A percentile compares a stretch with the other conserved stretches of the same genome.
Conservation (phyloP, 331 rosid genomes). For the Saraca asoca region DNA sequence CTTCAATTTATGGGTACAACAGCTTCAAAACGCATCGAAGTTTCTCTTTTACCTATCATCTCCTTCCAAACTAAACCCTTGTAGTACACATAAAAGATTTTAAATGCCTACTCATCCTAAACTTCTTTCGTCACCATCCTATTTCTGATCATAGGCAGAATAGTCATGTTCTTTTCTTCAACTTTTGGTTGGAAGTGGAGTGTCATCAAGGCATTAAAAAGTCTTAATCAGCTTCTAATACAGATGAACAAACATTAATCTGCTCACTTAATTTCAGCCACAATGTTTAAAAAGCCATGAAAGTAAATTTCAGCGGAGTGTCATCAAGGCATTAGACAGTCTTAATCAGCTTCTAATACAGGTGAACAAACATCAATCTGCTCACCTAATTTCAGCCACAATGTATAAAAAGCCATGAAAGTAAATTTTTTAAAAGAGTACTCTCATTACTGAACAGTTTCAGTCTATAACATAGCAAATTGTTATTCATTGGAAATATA, state of each 20-base stretch:
- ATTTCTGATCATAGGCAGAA: constrained; percentile 3
- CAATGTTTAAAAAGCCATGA: constrained; percentile 13
- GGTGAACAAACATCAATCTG: background rate
- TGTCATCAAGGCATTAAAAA: constrained; percentile 1
- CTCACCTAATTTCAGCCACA: background rate
- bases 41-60: constrained; percentile 2
- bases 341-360: background rate
- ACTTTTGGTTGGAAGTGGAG: background rate
- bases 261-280: constrained; percentile 2
- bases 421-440: too few species aligned
- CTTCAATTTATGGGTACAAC: background rate
- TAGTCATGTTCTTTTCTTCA: background rate
- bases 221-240: background rate
- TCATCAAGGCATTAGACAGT: background rate
- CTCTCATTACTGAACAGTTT: constrained; percentile 1
- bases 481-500: constrained; percentile 18
- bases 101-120: too few species aligned
- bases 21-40: constrained; percentile 9
- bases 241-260: background rate
- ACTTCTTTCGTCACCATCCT: background rate
- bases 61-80: background rate
- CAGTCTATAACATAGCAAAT: constrained; percentile 11
- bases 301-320: too few species aligned
- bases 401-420: constrained; percentile 22
- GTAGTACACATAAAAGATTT: background rate